Evolutionary conservation across 495 filamentous ascomycete genomes (phyloP).

Genomic region (Cercophora sp.): DNA sequence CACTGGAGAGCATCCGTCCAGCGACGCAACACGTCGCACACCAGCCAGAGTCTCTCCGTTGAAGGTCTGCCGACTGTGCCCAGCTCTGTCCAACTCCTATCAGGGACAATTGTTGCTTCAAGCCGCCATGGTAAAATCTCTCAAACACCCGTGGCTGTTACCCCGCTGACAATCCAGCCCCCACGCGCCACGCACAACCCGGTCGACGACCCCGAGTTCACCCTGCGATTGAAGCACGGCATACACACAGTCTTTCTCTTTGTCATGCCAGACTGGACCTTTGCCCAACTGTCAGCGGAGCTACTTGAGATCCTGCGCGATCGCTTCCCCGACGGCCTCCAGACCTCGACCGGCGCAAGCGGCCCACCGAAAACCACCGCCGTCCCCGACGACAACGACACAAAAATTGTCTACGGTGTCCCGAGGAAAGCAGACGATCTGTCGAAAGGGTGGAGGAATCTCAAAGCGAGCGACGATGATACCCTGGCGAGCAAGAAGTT

Average conservation of each 20-base stretch:
- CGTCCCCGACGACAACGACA: conserved; percentile 31
- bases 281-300: conserved; percentile 57
- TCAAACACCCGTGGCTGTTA: too few species aligned
- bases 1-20: too few species aligned
- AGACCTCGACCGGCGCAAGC: not conserved
- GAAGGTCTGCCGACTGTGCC: too few species aligned
- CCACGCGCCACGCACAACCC: not conserved
- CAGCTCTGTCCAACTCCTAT: too few species aligned
- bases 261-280: conserved; percentile 55
- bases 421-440: conserved; percentile 31
- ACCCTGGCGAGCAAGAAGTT: conserved; percentile 37
- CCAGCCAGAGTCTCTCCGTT: too few species aligned
- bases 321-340: conserved; percentile 46
- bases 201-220: conserved; percentile 46
- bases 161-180: too few species aligned
- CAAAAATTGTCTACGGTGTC: conserved; percentile 40
- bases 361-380: conserved; percentile 12
- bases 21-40: too few species aligned
- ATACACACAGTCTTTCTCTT: conserved; percentile 74
- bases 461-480: conserved; percentile 31
- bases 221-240: conserved; percentile 74
- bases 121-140: too few species aligned
- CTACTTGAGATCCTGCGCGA: conserved; percentile 54
- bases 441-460: conserved; percentile 38
- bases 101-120: too few species aligned